A percentile compares a stretch with the other conserved stretches of the same genome.
Conservation (phyloP, 2,329 filamentous ascomycete genomes). For the Ramichloridium luteum region DNA sequence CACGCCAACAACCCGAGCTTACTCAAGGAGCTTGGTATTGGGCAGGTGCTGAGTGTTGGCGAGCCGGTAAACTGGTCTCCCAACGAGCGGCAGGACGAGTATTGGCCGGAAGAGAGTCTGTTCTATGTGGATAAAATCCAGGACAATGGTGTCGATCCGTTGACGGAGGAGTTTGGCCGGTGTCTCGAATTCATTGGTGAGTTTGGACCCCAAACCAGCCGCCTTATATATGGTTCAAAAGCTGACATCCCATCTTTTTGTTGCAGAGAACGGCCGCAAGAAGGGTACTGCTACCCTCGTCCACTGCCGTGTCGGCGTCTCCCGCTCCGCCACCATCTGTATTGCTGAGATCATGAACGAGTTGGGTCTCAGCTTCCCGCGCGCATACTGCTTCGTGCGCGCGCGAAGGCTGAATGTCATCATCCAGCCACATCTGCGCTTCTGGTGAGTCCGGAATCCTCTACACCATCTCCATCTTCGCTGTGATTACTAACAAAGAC, state of each 20-base stretch:
- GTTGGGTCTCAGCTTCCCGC: constrained; percentile 67
- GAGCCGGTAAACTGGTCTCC: constrained; percentile 69
- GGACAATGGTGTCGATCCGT: constrained; percentile 89
- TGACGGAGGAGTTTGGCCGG: constrained; percentile 72
- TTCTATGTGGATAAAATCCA: constrained; percentile 77
- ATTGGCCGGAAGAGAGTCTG: constrained; percentile 67
- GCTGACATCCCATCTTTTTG: too few species aligned
- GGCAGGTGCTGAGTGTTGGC: constrained; percentile 80
- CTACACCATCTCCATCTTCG: neutral
- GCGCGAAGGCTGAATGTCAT: constrained; percentile 91
- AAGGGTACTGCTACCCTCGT: constrained; percentile 79
- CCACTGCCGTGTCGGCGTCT: constrained; percentile 92
- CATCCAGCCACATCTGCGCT: constrained; percentile 90
- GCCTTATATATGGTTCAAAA: constrained; percentile 2
- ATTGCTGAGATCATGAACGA: constrained; percentile 97
- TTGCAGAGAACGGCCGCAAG: constrained; percentile 63
- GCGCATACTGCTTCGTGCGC: constrained; percentile 91
- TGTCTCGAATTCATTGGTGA: constrained; percentile 88
- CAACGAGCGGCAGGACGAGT: constrained; percentile 33
- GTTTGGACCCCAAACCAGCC: constrained; percentile 23
- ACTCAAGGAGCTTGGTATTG: constrained; percentile 66
- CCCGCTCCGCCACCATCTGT: constrained; percentile 89
- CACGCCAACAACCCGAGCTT: constrained; percentile 92
- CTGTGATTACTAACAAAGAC: too few species aligned
- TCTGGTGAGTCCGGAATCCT: constrained; percentile 49